Percentiles rank a stretch among this genome's conserved stretches.
phyloP scores from a whole-genome alignment of 371 early-diverging fungal genomes.

The Sanchytrium tribonematis region DNA sequence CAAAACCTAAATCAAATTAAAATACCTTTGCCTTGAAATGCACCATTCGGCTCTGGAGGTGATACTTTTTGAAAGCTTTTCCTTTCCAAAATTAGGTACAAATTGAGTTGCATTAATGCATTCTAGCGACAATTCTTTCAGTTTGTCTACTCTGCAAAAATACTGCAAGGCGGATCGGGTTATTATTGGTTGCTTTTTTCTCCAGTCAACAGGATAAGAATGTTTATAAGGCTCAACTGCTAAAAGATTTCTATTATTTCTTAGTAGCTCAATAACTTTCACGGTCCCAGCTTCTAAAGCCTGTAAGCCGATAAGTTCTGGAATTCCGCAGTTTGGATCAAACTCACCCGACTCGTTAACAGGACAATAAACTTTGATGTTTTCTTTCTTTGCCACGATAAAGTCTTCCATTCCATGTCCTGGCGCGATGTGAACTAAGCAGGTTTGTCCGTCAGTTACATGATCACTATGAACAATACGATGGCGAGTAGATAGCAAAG shows the following conservation, averaged over 20 bases:
- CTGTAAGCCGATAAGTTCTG: constrained; percentile 25
- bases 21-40: constrained; percentile 65
- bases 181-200: constrained; percentile 62
- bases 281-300: constrained; percentile 32
- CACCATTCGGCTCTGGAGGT: constrained; percentile 53
- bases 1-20: too few species aligned
- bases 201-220: constrained; percentile 73
- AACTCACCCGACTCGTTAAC: constrained; percentile 57
- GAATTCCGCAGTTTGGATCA: constrained; percentile 29
- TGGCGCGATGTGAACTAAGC: constrained; percentile 73
- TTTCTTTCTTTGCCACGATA: constrained; percentile 28
- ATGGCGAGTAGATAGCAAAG: constrained; percentile 18
- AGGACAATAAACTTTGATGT: constrained; percentile 22
- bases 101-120: constrained; percentile 22
- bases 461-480: constrained; percentile 36
- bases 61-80: constrained; percentile 32
- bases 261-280: constrained; percentile 26
- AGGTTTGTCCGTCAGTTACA: constrained; percentile 59
- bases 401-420: constrained; percentile 89
- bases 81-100: constrained; percentile 23
- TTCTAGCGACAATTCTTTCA: constrained; percentile 28
- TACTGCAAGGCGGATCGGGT: constrained; percentile 53
- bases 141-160: constrained; percentile 41
- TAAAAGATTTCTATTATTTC: constrained; percentile 11
- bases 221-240: constrained; percentile 21